Conservation (phyloP, 495 filamentous ascomycete genomes). For the Pyrenula massariospora region DNA sequence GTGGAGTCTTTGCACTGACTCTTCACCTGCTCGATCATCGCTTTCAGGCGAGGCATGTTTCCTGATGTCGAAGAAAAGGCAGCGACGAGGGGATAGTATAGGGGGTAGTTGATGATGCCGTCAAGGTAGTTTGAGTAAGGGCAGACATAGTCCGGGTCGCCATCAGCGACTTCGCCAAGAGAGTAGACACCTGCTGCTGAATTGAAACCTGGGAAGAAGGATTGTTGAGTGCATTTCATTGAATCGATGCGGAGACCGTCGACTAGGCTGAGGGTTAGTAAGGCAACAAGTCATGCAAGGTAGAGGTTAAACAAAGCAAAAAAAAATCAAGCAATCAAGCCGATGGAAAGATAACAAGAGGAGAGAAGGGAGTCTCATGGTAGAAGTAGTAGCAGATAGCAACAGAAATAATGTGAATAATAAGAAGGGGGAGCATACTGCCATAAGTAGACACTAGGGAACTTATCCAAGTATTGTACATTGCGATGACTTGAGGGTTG, state of each 20-base stretch:
- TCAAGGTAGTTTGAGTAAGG: conserved; percentile 44
- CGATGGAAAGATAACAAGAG: too few species aligned
- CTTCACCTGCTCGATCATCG: conserved; percentile 31
- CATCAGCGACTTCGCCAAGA: conserved; percentile 50
- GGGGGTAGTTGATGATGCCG: conserved; percentile 51
- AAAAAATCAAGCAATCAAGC: too few species aligned
- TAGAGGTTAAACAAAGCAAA: too few species aligned
- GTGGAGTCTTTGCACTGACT: conserved; percentile 34
- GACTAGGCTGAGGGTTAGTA: conserved; percentile 17
- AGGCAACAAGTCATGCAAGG: too few species aligned
- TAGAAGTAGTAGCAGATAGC: too few species aligned
- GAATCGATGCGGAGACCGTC: conserved; percentile 62
- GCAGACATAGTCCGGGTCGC: conserved; percentile 39
- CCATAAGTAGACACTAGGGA: conserved; percentile 47
- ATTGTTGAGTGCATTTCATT: conserved; percentile 48
- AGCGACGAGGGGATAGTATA: conserved; percentile 39
- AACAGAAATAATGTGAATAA: not conserved
- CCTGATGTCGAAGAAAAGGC: conserved; percentile 37
- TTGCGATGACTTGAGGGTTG: conserved; percentile 31
- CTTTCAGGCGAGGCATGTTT: conserved; percentile 39
- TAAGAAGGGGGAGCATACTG: conserved; percentile 7
- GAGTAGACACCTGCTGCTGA: conserved; percentile 46
- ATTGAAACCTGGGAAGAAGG: conserved; percentile 46
- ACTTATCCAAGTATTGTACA: conserved; percentile 47
- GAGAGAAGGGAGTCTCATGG: too few species aligned